Percentiles rank a stretch among this genome's conserved stretches.
These are phyloP conservation scores for Russula sp. DNA, from an alignment of 768 basidiomycete species.

Conservation along the genomic window DNA sequence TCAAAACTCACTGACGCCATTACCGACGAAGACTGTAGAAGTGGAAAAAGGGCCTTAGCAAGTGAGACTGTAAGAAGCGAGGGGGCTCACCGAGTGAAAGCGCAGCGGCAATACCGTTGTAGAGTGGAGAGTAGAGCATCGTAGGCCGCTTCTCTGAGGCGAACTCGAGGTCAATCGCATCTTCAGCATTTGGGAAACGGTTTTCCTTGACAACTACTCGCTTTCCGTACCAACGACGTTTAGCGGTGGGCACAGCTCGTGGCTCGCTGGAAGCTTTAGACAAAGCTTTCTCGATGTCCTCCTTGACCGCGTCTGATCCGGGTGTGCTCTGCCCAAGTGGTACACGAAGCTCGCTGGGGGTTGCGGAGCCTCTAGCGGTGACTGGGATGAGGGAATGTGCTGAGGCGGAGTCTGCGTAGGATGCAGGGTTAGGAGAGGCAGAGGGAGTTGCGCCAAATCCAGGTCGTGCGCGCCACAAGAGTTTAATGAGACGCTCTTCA, in stretches of 20 bases:
- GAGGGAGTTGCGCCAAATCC: conserved; percentile 33
- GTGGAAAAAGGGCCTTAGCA: conserved; percentile 25
- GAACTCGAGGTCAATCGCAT: conserved; percentile 33
- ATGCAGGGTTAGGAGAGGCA: conserved; percentile 34
- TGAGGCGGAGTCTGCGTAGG: conserved; percentile 38
- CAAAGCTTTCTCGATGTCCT: conserved; percentile 18
- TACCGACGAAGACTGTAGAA: conserved; percentile 58
- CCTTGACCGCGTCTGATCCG: neutral
- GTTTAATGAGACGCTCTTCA: conserved; percentile 56
- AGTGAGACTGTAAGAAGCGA: conserved; percentile 6
- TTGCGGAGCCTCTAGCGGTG: conserved; percentile 10
- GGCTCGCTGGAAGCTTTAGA: conserved; percentile 18
- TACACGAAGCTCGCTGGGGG: conserved; percentile 21
- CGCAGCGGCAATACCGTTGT: conserved; percentile 39
- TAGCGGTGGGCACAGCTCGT: conserved; percentile 32
- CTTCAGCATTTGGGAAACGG: conserved; percentile 13
- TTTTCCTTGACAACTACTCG: conserved; percentile 37
- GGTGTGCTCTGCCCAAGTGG: conserved; percentile 16
- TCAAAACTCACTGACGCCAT: conserved; percentile 49
- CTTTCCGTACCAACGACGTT: conserved; percentile 61
- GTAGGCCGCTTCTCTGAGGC: conserved; percentile 36
- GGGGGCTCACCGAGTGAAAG: conserved; percentile 36
- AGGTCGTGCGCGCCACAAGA: conserved; percentile 49
- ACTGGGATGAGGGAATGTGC: conserved; percentile 37
- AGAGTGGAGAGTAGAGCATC: conserved; percentile 40